Evolutionary conservation across 2,329 filamentous ascomycete genomes (phyloP).

Genomic region (Aciculosporium take): DNA sequence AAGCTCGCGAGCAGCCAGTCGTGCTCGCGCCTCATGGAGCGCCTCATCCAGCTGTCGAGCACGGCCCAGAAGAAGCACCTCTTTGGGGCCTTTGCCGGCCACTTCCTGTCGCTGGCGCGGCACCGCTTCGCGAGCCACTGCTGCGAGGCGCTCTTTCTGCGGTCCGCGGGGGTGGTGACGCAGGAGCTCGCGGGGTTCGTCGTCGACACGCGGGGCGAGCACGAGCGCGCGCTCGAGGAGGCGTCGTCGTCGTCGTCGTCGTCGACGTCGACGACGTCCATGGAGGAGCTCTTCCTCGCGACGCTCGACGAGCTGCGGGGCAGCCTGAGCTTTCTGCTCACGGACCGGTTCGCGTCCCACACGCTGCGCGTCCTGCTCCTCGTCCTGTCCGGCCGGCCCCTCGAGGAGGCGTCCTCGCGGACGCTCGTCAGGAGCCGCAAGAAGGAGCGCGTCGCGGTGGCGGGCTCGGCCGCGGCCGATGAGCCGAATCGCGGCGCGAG

Average conservation of each 20-base stretch:
- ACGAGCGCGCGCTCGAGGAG: slow-evolving; percentile 33
- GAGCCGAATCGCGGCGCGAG: slow-evolving; percentile 30
- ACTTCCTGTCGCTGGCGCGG: slow-evolving; percentile 81
- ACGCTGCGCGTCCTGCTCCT: slow-evolving; percentile 74
- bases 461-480: slow-evolving; percentile 35
- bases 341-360: slow-evolving; percentile 81
- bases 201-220: slow-evolving; percentile 29
- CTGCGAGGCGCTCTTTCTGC: slow-evolving; percentile 82
- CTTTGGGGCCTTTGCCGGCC: slow-evolving; percentile 71
- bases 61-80: slow-evolving; percentile 70
- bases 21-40: slow-evolving; percentile 84
- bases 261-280: too few relatives aligned
- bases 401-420: slow-evolving; percentile 55
- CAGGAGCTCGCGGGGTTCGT: slow-evolving; percentile 47
- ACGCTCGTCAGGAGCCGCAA: slow-evolving; percentile 79
- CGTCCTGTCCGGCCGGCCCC: slow-evolving; percentile 68
- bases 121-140: slow-evolving; percentile 97
- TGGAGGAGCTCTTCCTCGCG: slow-evolving; percentile 75
- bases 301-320: slow-evolving; percentile 81
- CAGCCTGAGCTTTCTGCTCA: slow-evolving; percentile 69
- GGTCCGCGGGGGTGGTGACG: slow-evolving; percentile 65
- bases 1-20: slow-evolving; percentile 94
- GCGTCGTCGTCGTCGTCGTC: too few relatives aligned
- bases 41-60: slow-evolving; percentile 70
- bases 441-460: slow-evolving; percentile 68